Evolutionary conservation across 2,329 filamentous ascomycete genomes (phyloP), one percentile per base, ranked within the genome.

Genomic region (Alternaria ventricosa): DNA sequence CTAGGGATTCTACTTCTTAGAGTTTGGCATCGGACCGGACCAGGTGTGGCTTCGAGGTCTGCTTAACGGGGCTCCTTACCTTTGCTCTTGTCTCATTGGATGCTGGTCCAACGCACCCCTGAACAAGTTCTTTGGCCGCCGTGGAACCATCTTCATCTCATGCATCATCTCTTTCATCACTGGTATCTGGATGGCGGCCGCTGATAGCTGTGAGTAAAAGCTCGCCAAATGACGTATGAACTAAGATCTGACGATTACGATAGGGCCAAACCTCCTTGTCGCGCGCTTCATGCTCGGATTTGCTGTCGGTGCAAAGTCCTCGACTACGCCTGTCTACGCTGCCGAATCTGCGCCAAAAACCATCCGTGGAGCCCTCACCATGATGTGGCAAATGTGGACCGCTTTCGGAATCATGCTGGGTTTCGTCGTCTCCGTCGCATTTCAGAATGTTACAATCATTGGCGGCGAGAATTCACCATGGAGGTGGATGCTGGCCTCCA

Each of bases 351-450:
- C 83, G 3, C 83, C 84, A 0, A 82, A 83, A 13, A 81, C 77
- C 1, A 85, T 86, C 41, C 78, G 84, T 41, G 84, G 84, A 12
- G 84, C 83, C 1, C 66, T 86, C 6, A 84, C 84, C 5, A 85
- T 86, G 80, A 83, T 82, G 80, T 85, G 84, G 84, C 84, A 86
- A 67, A 83, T 85, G 80, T 81, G 73, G 69, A 76, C 73, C 6
- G 73, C 72, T 5, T 74, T 74, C 41, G 75, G 75, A 5, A 78
- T 78, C n/a, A 75, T 77, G 74, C 45, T 75, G 13, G 76, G 76
- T 11, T 78, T 77, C 55, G 64, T 77, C 22, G 74, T 75, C 3
- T 75, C 71, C 1, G 74, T 78, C 20, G 75, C 70, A 5, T 75
- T 78, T 30, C 62, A 76, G 41, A 68, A 75, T 10, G 65, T 72